These are phyloP conservation scores for Pyricularia pennisetigena DNA, from an alignment of 2,329 filamentous ascomycete species.

Conservation along the genomic window DNA sequence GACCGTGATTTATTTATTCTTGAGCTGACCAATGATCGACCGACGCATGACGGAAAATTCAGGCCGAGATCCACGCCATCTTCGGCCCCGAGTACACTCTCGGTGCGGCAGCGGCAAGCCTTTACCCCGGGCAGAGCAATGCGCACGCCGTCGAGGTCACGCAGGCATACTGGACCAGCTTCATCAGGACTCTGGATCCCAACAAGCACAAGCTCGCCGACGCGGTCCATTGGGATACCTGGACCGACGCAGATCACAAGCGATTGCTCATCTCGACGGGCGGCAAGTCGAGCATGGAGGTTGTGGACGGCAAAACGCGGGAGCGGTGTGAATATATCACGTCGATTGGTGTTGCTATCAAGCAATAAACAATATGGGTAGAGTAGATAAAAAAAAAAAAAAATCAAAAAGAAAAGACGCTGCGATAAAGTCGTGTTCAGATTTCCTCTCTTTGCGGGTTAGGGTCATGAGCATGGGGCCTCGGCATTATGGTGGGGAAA, in stretches of 20 bases:
- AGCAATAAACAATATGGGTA: neutral
- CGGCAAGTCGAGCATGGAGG: conserved; percentile 14
- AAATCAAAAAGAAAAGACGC: neutral
- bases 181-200: conserved; percentile 56
- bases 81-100: conserved; percentile 51
- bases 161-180: conserved; percentile 66
- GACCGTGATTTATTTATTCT: neutral
- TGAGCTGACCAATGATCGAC: neutral
- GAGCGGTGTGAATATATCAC: neutral
- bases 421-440: neutral
- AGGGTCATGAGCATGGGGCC: neutral
- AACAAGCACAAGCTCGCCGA: conserved; percentile 39
- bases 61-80: conserved; percentile 52
- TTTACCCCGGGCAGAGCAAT: conserved; percentile 41
- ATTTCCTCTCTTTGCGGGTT: neutral
- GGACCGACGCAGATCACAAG: conserved; percentile 18
- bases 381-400: neutral
- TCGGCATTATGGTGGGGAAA: neutral
- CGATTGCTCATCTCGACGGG: conserved; percentile 31
- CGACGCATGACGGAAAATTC: conserved; percentile 20
- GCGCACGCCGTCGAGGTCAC: conserved; percentile 47
- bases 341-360: neutral
- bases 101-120: conserved; percentile 40
- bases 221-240: conserved; percentile 41
- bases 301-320: neutral